Conservation (phyloP, 1,284 basidiomycete genomes). For the Irpex sp. region DNA sequence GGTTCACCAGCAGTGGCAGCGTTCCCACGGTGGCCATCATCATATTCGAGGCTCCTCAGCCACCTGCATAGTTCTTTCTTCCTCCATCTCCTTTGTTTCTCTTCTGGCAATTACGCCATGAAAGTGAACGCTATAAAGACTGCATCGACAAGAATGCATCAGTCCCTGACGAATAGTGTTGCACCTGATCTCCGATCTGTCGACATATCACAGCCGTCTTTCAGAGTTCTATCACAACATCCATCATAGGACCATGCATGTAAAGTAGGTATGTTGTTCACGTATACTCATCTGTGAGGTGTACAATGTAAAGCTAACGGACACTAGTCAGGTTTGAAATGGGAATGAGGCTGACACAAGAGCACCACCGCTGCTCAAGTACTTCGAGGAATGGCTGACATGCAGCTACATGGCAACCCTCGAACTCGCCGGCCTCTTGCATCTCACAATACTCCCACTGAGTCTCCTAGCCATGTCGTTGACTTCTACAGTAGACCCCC, state of each 20-base stretch:
- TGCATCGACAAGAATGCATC: no score
- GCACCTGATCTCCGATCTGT: no score
- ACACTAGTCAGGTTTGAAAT: background rate
- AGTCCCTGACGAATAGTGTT: no score
- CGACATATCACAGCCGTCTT: no score
- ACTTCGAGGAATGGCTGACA: background rate
- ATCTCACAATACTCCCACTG: background rate
- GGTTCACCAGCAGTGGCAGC: background rate
- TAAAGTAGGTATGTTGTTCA: no score
- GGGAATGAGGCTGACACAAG: background rate
- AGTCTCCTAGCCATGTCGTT: conserved; percentile 4
- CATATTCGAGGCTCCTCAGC: background rate
- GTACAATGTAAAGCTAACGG: background rate
- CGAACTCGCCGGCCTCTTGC: background rate
- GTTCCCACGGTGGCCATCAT: conserved; percentile 2
- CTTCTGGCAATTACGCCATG: no score
- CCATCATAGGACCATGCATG: no score
- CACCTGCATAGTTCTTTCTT: background rate
- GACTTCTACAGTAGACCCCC: background rate
- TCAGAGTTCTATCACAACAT: no score
- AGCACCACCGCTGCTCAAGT: background rate
- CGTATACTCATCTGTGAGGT: no score
- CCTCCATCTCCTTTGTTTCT: background rate
- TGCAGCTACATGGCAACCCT: background rate
- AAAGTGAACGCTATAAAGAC: no score